These are phyloP conservation scores for Backusella tarrabulga DNA, from an alignment of 192 early-diverging fungal genomes.

Conservation along the genomic window DNA sequence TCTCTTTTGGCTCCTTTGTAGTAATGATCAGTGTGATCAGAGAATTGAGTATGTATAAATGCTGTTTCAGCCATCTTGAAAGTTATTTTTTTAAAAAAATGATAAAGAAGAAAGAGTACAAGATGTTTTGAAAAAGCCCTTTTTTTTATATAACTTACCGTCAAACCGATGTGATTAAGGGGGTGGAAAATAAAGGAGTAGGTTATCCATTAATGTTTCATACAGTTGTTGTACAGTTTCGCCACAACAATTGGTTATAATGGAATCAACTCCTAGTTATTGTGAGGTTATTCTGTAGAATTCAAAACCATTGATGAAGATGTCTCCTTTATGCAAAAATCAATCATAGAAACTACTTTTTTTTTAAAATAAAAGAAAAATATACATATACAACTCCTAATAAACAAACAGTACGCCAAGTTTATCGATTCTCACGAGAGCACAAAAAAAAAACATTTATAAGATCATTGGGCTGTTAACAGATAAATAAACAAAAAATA, in stretches of 20 bases:
- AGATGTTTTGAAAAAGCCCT: background rate
- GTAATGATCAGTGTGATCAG: background rate
- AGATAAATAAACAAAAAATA: background rate
- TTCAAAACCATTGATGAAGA: background rate
- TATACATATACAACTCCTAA: background rate
- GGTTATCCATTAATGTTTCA: background rate
- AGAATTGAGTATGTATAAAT: background rate
- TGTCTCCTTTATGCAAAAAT: background rate
- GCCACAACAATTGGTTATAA: background rate
- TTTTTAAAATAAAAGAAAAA: background rate
- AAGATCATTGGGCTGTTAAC: background rate
- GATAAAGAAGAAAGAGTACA: background rate
- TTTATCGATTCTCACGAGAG: background rate
- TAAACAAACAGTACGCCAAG: background rate
- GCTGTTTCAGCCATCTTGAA: background rate
- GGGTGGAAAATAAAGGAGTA: background rate
- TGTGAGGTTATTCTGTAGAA: constrained; percentile 4
- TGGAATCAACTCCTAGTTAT: background rate
- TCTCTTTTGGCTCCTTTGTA: background rate
- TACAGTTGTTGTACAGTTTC: background rate
- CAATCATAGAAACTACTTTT: background rate
- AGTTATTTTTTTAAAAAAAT: background rate
- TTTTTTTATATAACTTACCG: background rate
- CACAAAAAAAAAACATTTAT: background rate
- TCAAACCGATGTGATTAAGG: background rate